Percentiles rank a stretch among this genome's conserved stretches.
Conservation (phyloP, 2,329 filamentous ascomycete species). For the Davidsoniella australis region DNA sequence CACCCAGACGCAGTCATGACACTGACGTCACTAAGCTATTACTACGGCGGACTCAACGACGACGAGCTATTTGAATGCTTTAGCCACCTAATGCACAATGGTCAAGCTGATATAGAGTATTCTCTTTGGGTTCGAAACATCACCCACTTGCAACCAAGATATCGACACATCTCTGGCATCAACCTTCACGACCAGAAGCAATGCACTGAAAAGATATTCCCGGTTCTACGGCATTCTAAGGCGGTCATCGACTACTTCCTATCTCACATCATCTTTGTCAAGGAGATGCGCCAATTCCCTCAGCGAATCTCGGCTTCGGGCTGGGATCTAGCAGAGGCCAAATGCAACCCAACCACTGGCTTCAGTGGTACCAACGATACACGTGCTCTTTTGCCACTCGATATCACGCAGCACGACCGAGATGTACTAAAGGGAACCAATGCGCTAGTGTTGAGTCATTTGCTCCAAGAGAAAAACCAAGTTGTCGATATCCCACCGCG, state of each 20-base stretch:
- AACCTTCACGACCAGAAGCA: slow-evolving; percentile 39
- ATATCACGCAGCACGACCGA: slow-evolving; percentile 38
- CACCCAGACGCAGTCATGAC: slow-evolving; percentile 41
- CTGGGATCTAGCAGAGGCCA: slow-evolving; percentile 43
- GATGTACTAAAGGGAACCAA: slow-evolving; percentile 44
- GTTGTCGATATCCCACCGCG: slow-evolving; percentile 19
- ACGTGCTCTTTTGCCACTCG: slow-evolving; percentile 36
- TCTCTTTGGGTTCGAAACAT: slow-evolving; percentile 27
- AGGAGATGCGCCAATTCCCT: slow-evolving; percentile 44
- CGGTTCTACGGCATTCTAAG: slow-evolving; percentile 33
- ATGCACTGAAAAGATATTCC: slow-evolving; percentile 33
- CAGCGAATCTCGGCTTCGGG: slow-evolving; percentile 47
- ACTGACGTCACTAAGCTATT: slow-evolving; percentile 39
- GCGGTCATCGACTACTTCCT: slow-evolving; percentile 47
- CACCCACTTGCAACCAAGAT: slow-evolving; percentile 20
- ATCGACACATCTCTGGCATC: slow-evolving; percentile 29
- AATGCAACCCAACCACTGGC: slow-evolving; percentile 35
- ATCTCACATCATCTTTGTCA: slow-evolving; percentile 38
- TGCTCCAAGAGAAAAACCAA: slow-evolving; percentile 37
- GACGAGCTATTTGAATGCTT: slow-evolving; percentile 32
- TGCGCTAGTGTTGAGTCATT: slow-evolving; percentile 41
- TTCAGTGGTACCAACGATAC: slow-evolving; percentile 58
- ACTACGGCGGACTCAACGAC: slow-evolving; percentile 35
- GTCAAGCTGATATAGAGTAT: slow-evolving; percentile 37
- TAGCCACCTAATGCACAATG: slow-evolving; percentile 28